Evolutionary conservation across 495 filamentous ascomycete species (phyloP).

Genomic region (Usnea hakonensis): DNA sequence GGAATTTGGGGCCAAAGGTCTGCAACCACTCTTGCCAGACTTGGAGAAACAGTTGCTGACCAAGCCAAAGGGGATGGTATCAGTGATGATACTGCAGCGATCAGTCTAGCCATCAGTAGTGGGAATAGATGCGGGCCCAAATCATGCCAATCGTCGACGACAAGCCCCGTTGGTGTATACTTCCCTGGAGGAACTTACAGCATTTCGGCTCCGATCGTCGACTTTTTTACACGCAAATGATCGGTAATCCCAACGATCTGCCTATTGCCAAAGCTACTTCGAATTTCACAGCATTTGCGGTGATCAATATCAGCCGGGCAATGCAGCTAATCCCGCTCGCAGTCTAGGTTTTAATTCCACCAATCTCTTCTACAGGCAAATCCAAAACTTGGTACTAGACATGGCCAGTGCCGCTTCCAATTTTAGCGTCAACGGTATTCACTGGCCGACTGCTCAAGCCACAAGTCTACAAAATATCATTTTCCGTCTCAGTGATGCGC

Average conservation of each 20-base stretch:
- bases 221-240: constrained; percentile 60
- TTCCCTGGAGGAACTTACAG: constrained; percentile 57
- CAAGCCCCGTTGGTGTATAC: constrained; percentile 53
- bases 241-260: constrained; percentile 56
- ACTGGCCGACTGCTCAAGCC: constrained; percentile 69
- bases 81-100: constrained; percentile 59
- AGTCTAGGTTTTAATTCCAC: constrained; percentile 48
- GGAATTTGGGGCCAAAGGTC: constrained; percentile 47
- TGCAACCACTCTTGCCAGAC: neutral
- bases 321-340: constrained; percentile 16
- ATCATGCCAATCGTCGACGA: constrained; percentile 40
- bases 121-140: constrained; percentile 45
- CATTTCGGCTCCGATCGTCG: constrained; percentile 48
- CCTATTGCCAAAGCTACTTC: constrained; percentile 59
- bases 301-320: constrained; percentile 47
- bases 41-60: neutral
- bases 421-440: constrained; percentile 54
- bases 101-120: constrained; percentile 52
- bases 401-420: constrained; percentile 52
- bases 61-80: constrained; percentile 42
- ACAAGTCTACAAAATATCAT: constrained; percentile 71
- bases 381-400: constrained; percentile 72
- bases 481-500: constrained; percentile 56
- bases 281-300: constrained; percentile 55
- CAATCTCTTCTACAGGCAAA: constrained; percentile 70